phyloP scores from a whole-genome alignment of 257 asterid genomes.

The Striga asiatica region DNA sequence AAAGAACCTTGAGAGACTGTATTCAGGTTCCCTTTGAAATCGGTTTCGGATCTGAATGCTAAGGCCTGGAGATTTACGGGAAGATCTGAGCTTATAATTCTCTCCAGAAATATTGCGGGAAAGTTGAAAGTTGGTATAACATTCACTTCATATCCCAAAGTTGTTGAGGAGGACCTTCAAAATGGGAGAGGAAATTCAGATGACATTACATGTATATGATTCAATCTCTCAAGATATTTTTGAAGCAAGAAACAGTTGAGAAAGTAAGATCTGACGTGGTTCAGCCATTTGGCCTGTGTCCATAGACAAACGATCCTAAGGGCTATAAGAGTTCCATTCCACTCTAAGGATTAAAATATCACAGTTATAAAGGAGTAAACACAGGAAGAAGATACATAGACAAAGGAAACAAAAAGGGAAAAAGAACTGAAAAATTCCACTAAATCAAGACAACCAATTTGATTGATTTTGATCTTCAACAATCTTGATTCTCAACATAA shows the following conservation, averaged over 20 bases:
- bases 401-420: too few species aligned
- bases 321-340: too few species aligned
- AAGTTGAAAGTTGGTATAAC: constrained; percentile 88
- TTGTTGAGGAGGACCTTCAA: constrained; percentile 46
- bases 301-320: too few species aligned
- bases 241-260: too few species aligned
- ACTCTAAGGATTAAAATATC: too few species aligned
- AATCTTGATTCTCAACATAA: neutral
- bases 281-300: too few species aligned
- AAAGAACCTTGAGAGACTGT: constrained; percentile 16
- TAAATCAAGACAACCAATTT: neutral
- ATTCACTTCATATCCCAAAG: constrained; percentile 67
- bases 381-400: too few species aligned
- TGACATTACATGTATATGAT: neutral
- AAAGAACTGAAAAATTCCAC: neutral
- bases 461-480: too few species aligned
- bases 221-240: too few species aligned
- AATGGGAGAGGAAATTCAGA: neutral
- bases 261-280: too few species aligned
- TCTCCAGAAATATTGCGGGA: constrained; percentile 91
- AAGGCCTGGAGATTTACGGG: constrained; percentile 85
- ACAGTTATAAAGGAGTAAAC: too few species aligned
- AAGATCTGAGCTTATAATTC: constrained; percentile 87
- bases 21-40: constrained; percentile 45
- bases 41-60: constrained; percentile 79